These are phyloP conservation scores for Neurospora sp. DNA, from an alignment of 495 filamentous ascomycete species.

Conservation along the genomic window DNA sequence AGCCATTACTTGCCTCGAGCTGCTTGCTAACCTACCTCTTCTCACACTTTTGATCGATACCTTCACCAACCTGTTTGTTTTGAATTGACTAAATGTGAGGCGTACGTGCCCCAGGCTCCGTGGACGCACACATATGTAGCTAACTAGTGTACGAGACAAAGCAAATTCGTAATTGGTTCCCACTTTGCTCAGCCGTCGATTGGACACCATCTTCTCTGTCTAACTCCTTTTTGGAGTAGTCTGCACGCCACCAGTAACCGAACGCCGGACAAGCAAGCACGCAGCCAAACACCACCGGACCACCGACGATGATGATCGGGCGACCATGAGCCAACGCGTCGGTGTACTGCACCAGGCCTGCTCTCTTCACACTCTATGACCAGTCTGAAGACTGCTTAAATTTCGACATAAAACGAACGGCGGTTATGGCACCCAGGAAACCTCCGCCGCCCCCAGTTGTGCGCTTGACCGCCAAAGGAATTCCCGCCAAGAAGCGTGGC, in stretches of 20 bases:
- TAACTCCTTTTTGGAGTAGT: background rate
- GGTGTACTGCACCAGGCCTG: background rate
- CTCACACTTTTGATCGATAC: background rate
- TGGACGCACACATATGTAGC: background rate
- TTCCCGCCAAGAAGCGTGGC: constrained; percentile 7
- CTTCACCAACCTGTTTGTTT: background rate
- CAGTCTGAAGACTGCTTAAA: background rate
- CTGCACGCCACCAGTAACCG: background rate
- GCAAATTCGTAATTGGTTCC: background rate
- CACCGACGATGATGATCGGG: background rate
- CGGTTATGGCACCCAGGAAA: background rate
- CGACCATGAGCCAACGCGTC: background rate
- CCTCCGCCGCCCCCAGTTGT: background rate
- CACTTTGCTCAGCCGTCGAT: background rate
- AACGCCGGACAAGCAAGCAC: background rate
- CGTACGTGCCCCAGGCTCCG: background rate
- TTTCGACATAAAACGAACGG: background rate
- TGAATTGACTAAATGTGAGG: background rate
- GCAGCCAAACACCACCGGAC: background rate
- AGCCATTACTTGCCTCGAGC: background rate
- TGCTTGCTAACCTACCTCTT: background rate
- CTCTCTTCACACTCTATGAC: background rate
- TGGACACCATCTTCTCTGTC: background rate
- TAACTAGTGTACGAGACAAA: background rate
- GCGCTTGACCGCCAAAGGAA: constrained; percentile 8